Evolutionary conservation across 345 rosid genomes (phyloP), one percentile per base, ranked within the genome.

Genomic region (Microcos paniculata): DNA sequence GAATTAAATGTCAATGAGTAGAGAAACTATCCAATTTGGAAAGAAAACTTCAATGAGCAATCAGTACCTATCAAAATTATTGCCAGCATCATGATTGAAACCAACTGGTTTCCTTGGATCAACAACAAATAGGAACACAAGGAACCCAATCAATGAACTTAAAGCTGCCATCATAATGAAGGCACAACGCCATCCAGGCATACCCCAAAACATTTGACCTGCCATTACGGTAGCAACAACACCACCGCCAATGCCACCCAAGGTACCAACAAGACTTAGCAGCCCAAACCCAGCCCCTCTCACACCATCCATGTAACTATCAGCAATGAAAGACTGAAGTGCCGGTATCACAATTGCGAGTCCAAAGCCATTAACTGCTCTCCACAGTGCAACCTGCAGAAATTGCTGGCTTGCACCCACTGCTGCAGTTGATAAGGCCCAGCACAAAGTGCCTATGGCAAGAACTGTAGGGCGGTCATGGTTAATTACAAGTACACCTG

Each of bases 191-290:
- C 99, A 96, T 68, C 99, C 99, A 4, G 92, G 88, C 24, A 88
- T 35, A 0, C 92, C 96, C 85, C 88, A 87, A 49, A 77, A 90
- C 69, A 89, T 81, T 40, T 88, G 87, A 82, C 91, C 99, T 71
- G 98, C 99, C 98, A 95, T 95, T 51, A 95, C 62, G 0, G 99
- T 93, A 1, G 99, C 99, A 48, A 91, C 74, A 76, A 96, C 99
- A 65, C 98, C 99, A 42, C 99, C 99, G 77, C 99, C 99, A 26
- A 90, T 88, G 66, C 99, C 99, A 53, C 99, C 99, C 30, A 91
- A 65, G 0, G 88, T 81, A 66, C 99, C 99, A 71, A 96, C 83
- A 64, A 96, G 92, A 83, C 78, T 89, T 62, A 93, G 76, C 84
- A 96, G 49, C 57, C 99, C 98, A 16, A 96, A 96, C 49, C 98